These are phyloP conservation scores for Lepidopterella palustris DNA, from an alignment of 495 filamentous ascomycete species.

Conservation along the genomic window DNA sequence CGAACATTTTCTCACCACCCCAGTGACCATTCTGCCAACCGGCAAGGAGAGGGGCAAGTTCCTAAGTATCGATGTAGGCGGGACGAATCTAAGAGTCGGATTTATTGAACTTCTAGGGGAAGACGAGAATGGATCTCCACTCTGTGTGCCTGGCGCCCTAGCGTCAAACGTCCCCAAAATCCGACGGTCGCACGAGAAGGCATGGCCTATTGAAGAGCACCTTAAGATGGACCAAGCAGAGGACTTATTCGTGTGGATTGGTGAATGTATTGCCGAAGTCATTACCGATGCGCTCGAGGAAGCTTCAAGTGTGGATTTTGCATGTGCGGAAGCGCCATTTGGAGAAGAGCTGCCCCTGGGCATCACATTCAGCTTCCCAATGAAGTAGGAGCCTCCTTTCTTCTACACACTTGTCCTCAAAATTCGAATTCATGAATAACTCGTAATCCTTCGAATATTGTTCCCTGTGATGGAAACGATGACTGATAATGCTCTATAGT, in stretches of 20 bases:
- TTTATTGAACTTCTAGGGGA: conserved; percentile 63
- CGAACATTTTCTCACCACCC: conserved; percentile 72
- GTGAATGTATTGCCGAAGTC: conserved; percentile 66
- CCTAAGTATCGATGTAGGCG: conserved; percentile 74
- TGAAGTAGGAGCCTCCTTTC: conserved; percentile 39
- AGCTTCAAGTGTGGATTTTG: conserved; percentile 29
- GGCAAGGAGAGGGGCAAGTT: conserved; percentile 62
- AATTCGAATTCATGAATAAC: not conserved
- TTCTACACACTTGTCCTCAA: not conserved
- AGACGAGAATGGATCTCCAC: conserved; percentile 20
- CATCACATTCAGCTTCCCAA: conserved; percentile 82
- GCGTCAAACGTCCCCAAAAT: conserved; percentile 35
- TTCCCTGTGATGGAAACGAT: not conserved
- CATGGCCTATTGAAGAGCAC: conserved; percentile 74
- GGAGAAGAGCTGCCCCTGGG: conserved; percentile 62
- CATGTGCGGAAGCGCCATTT: conserved; percentile 25
- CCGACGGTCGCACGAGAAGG: conserved; percentile 56
- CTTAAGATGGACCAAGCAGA: conserved; percentile 72
- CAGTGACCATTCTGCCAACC: conserved; percentile 63
- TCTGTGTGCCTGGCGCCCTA: not conserved
- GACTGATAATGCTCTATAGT: conserved; percentile 36
- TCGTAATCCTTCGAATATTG: not conserved
- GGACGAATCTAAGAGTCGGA: conserved; percentile 72
- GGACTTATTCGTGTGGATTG: conserved; percentile 73
- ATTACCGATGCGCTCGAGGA: conserved; percentile 48